Evolutionary conservation across 129 eudicot genomes (phyloP), one percentile per base, ranked within the genome.

Genomic region (Pulicaria dysenterica): DNA sequence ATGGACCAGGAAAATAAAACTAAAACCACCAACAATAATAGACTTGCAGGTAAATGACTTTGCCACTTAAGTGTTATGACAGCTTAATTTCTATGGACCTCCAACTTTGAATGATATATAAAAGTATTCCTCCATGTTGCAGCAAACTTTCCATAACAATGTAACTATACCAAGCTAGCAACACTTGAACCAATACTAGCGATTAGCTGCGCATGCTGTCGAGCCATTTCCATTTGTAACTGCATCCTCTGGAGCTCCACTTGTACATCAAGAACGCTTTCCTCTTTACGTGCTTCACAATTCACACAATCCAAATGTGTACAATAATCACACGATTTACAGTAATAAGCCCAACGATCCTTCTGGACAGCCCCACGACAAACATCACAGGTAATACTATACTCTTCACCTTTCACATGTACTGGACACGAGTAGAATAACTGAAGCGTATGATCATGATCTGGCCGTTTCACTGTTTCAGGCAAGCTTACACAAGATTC

Each of bases 221-320:
- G 68, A 60, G 72, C 48, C 82, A 77, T 67, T 67, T 82, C 64
- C 77, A 68, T 38, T 69, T 77, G 77, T 6, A 77, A 36, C 73
- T 73, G 80, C 67, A 82, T 77, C 82, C 70, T 68, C 55, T 74
- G 81, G 47, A 59, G 65, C 40, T 59, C 19, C 9, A 38, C 65
- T 37, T 59, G 65, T 12, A 9, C 6, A 13, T 59, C 65, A 13
- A 37, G 3, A 59, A 11, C 7, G 4, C 58, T 54, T 34, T 72
- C 67, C 8, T 1, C 70, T n/a, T 54, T 72, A 15, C 80, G 19
- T 58, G 56, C 78, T 48, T 80, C 87, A 6, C 81, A 45, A 59
- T 73, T 68, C 46, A 84, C 83, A 66, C 96, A 90, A 12, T 80
- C 83, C 72, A 87, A 42, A 85, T 90, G 96, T 7, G 89, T 85